Conservation (phyloP, 2,329 filamentous ascomycete species). For the Xylogone sp. region DNA sequence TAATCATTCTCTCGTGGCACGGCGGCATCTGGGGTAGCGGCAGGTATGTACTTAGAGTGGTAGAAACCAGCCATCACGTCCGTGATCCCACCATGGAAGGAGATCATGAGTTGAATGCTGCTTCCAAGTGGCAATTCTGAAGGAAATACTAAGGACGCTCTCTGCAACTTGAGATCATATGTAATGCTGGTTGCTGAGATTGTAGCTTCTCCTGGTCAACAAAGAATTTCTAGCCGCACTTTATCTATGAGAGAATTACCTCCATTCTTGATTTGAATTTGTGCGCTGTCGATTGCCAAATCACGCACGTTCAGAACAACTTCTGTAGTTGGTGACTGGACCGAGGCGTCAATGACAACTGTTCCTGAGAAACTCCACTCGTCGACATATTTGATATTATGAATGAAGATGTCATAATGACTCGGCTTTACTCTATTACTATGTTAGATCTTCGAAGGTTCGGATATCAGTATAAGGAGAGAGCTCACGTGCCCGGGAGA, state of each 20-base stretch:
- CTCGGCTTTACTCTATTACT: constrained; percentile 47
- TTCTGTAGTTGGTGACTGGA: constrained; percentile 59
- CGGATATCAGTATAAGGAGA: too few relatives aligned
- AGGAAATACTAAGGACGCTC: too few relatives aligned
- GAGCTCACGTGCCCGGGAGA: too few relatives aligned
- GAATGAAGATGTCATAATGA: constrained; percentile 65
- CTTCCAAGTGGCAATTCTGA: too few relatives aligned
- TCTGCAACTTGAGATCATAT: too few relatives aligned
- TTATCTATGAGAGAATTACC: too few relatives aligned
- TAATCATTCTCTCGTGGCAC: too few relatives aligned
- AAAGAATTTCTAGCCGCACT: too few relatives aligned
- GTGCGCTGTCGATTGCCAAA: constrained; percentile 51
- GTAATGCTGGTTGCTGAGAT: too few relatives aligned
- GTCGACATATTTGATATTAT: constrained; percentile 55
- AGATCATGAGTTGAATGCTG: too few relatives aligned
- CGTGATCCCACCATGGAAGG: constrained; percentile 44
- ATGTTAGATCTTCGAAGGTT: constrained; percentile 25
- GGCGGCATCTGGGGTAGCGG: constrained; percentile 68
- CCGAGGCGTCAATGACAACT: constrained; percentile 61
- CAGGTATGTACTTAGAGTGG: constrained; percentile 86
- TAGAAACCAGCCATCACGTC: constrained; percentile 83
- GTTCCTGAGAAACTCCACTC: constrained; percentile 63
- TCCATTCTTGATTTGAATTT: too few relatives aligned
- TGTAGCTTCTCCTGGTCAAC: too few relatives aligned
- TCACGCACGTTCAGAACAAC: constrained; percentile 64